Base-by-base conservation (phyloP, 2,329 filamentous ascomycete species). In the Trichoderma brevicompactum region DNA sequence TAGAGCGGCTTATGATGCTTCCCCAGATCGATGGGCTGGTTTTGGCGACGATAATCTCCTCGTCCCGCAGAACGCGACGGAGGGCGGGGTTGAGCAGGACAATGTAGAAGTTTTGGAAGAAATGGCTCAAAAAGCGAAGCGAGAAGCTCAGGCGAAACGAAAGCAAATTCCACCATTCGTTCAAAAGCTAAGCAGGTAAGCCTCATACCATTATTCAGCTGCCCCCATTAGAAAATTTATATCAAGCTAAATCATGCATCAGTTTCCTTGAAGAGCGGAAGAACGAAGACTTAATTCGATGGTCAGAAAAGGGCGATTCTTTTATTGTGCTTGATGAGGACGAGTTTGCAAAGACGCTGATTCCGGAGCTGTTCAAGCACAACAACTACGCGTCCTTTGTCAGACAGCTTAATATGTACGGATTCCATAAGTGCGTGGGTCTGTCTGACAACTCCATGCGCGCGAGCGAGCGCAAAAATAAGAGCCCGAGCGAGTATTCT, bases 151-250 rank as follows among this genome's bases (percentile, higher is more conserved):
- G 75, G 85, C 89, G 15, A 98, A 97, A 78, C 85, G 94, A 72
- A 98, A 98, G 78, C 92, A 96, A 73, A 98, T 99, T 10, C 94
- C 95, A 0, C 94, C 95, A 0, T 99, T 99, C 81, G 94, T 99
- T 49, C 94, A 97, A 77, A 99, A 99, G 76, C 80, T 99, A 64
- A 96, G 93, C 87, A 98, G 94, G 94, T 96, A 81, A 80, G 86
- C 74, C 40, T 61, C 48, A 2, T 28, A 28, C 23, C 23, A 5
- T 28, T 5, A 28, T 28, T 12, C 12, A 13, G 19, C 10, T 23
- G 8, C 8, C 7, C 8, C 5, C 34, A 9, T 7, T 5, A n/a
- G 6, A 1, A 13, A 3, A 10, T 17, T 19, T 13, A 48, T 15
- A 12, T 17, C 32, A 13, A 7, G 15, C 59, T 72, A 77, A 65